Percentiles rank a stretch among this genome's conserved stretches.
phyloP scores from a whole-genome alignment of 805 yeast species.

The Ogataea neopini region DNA sequence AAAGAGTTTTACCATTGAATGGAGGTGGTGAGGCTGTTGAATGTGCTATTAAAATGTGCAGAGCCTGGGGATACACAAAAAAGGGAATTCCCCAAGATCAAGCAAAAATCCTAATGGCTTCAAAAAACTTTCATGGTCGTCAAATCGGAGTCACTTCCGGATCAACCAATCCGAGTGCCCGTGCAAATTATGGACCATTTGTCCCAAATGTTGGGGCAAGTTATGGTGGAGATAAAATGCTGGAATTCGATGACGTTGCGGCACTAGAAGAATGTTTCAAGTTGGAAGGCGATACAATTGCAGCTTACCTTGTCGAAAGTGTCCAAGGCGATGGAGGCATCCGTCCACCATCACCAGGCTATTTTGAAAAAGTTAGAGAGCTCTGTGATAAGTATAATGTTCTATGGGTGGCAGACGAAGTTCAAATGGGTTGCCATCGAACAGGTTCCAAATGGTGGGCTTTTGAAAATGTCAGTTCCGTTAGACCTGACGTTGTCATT shows the following conservation, averaged over 20 bases:
- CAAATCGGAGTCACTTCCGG: conserved; percentile 42
- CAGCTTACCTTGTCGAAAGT: conserved; percentile 33
- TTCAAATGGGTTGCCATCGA: too few species aligned
- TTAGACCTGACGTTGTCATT: too few species aligned
- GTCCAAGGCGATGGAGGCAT: conserved; percentile 45
- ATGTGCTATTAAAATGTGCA: conserved; percentile 40
- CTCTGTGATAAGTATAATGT: too few species aligned
- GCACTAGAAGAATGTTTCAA: conserved; percentile 17
- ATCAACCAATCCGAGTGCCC: conserved; percentile 34
- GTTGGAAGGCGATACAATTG: not conserved
- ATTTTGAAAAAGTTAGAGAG: conserved; percentile 2
- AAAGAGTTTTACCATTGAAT: conserved; percentile 33
- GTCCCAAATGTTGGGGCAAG: conserved; percentile 32
- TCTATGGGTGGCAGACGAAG: too few species aligned
- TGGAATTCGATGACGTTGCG: too few species aligned
- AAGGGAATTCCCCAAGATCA: conserved; percentile 29
- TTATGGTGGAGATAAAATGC: conserved; percentile 30
- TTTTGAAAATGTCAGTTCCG: too few species aligned
- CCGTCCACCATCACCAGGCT: conserved; percentile 26
- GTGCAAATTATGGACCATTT: conserved; percentile 37
- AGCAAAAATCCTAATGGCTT: conserved; percentile 35
- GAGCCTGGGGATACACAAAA: conserved; percentile 34
- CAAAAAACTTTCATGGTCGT: conserved; percentile 41
- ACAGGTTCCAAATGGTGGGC: conserved; percentile 22
- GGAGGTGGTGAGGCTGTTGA: conserved; percentile 41